phyloP scores from a whole-genome alignment of 208 protist species.

The Acanthamoeba healyi region DNA sequence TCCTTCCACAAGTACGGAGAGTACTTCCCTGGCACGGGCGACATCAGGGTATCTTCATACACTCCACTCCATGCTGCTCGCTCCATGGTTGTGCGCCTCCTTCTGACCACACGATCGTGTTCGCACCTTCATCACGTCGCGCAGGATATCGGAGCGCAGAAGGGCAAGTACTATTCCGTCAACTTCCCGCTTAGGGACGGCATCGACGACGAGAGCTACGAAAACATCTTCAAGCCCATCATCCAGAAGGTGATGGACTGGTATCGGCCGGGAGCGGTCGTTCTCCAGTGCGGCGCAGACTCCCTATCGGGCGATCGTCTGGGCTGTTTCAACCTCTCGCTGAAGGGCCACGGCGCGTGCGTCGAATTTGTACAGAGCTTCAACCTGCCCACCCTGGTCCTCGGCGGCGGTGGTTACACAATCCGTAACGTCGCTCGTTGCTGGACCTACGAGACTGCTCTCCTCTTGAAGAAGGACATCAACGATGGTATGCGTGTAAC shows the following conservation, averaged over 20 bases:
- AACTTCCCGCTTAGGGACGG: constrained; percentile 97
- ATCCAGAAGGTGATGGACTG: constrained; percentile 95
- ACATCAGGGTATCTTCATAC: constrained; percentile 82
- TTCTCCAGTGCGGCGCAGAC: constrained; percentile 99
- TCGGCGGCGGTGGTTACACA: constrained; percentile 99
- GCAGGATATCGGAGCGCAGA: constrained; percentile 92
- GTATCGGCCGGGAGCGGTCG: constrained; percentile 96
- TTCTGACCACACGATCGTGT: neutral
- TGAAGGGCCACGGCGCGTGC: constrained; percentile 94
- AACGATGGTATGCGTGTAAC: constrained; percentile 76
- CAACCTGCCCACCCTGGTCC: constrained; percentile 95
- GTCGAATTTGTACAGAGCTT: constrained; percentile 96
- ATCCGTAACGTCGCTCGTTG: constrained; percentile 98
- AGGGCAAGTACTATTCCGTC: constrained; percentile 92
- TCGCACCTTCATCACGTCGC: neutral
- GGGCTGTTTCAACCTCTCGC: constrained; percentile 97
- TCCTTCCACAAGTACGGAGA: constrained; percentile 99
- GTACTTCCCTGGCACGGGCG: constrained; percentile 98
- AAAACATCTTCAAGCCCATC: constrained; percentile 95
- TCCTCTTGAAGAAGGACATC: constrained; percentile 89
- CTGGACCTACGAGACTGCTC: constrained; percentile 98
- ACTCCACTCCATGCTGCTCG: neutral
- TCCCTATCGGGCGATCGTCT: constrained; percentile 97
- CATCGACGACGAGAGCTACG: constrained; percentile 94
- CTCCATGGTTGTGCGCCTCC: constrained; percentile 54